Evolutionary conservation across 805 yeast genomes (phyloP).

Genomic region (Zygosaccharomyces siamensis): DNA sequence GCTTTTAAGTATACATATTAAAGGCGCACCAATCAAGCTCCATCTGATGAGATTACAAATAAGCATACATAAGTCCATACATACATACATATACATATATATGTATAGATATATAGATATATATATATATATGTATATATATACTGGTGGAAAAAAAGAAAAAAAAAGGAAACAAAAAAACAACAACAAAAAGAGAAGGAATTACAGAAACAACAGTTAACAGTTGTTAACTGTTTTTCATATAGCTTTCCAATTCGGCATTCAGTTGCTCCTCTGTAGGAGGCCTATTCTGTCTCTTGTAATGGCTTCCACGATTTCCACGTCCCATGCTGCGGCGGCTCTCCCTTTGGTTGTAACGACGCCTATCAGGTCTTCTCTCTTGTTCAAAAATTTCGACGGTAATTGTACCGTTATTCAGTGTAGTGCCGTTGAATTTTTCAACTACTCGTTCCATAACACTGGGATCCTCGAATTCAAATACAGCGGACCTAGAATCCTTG

Average conservation of each 20-base stretch:
- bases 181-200: too few species aligned
- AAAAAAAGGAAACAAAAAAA: too few species aligned
- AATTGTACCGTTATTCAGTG: conserved; percentile 19
- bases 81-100: too few species aligned
- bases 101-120: too few species aligned
- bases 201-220: too few species aligned
- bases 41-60: too few species aligned
- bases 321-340: conserved; percentile 8
- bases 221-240: conserved; percentile 17
- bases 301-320: conserved; percentile 15
- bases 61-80: too few species aligned
- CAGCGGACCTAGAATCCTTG: conserved; percentile 29
- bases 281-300: conserved; percentile 9
- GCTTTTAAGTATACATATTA: too few species aligned
- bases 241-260: conserved; percentile 32
- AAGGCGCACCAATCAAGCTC: too few species aligned
- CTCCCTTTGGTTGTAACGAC: conserved; percentile 5
- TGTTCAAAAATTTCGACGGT: conserved; percentile 24
- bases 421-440: conserved; percentile 23
- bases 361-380: conserved; percentile 11
- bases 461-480: conserved; percentile 25
- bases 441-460: conserved; percentile 22
- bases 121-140: too few species aligned
- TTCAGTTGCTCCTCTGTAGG: conserved; percentile 28
- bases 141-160: too few species aligned